These are phyloP conservation scores for Arabidopsis hybrid DNA, from an alignment of 441 rosid genomes.

Conservation along the genomic window DNA sequence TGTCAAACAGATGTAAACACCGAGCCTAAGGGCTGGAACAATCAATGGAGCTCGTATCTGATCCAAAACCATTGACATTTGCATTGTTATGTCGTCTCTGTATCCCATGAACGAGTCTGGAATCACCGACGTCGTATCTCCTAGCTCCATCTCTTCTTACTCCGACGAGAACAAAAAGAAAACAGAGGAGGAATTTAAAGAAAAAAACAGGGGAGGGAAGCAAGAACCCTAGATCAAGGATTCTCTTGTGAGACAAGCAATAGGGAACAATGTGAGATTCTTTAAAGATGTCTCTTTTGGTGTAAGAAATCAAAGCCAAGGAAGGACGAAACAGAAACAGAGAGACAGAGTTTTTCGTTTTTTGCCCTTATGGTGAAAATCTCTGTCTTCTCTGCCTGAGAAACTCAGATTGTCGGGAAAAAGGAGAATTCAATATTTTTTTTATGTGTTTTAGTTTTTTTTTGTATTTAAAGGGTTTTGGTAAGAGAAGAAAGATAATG, in stretches of 20 bases:
- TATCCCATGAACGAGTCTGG: constrained; percentile 64
- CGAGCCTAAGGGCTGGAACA: constrained; percentile 66
- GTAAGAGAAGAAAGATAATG: constrained; percentile 34
- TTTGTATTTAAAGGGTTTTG: constrained; percentile 33
- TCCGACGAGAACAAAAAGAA: too few relatives aligned
- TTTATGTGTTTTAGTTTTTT: constrained; percentile 13
- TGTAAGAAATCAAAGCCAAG: constrained; percentile 6
- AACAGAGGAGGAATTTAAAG: not conserved
- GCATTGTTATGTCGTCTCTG: constrained; percentile 63
- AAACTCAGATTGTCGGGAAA: constrained; percentile 35
- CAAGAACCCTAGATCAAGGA: constrained; percentile 48
- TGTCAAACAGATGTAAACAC: constrained; percentile 63
- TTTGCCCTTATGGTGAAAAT: constrained; percentile 25
- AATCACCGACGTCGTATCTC: constrained; percentile 46
- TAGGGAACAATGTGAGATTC: constrained; percentile 24
- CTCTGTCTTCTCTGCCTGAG: constrained; percentile 41
- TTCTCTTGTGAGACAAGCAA: constrained; percentile 41
- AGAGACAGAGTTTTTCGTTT: constrained; percentile 35
- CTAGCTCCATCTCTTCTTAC: constrained; percentile 57
- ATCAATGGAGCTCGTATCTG: constrained; percentile 83
- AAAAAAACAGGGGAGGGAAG: constrained; percentile 41
- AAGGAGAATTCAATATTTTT: constrained; percentile 6
- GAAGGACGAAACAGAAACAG: constrained; percentile 38
- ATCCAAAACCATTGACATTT: constrained; percentile 59
- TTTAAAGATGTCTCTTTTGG: constrained; percentile 12